A percentile compares a stretch with the other conserved stretches of the same genome.
phyloP scores from a whole-genome alignment of 2,329 filamentous ascomycete species.

The Huntiella savannae region DNA sequence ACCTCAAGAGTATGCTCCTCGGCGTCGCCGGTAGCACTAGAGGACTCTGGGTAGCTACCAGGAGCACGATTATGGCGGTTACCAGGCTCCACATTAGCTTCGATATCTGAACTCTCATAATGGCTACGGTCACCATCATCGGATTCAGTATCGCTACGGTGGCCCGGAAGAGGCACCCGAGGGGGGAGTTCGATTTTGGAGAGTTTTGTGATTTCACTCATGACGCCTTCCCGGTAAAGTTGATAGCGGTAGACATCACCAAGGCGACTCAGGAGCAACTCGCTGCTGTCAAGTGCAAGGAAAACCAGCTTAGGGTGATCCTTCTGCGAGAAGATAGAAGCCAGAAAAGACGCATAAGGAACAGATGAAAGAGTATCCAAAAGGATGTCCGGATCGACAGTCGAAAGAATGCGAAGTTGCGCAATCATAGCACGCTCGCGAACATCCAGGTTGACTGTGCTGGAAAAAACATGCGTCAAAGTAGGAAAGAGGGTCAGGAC shows the following conservation, averaged over 20 bases:
- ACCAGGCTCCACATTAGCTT: not conserved
- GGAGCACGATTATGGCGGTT: not conserved
- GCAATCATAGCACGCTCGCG: slow-evolving; percentile 87
- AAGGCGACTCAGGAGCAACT: slow-evolving; percentile 67
- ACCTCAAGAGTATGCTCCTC: not conserved
- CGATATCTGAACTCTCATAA: slow-evolving; percentile 2
- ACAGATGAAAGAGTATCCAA: slow-evolving; percentile 72
- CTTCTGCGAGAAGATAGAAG: slow-evolving; percentile 85
- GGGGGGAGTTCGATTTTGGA: slow-evolving; percentile 23
- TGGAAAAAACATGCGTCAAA: slow-evolving; percentile 89
- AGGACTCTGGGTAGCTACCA: not conserved
- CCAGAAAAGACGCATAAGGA: slow-evolving; percentile 87
- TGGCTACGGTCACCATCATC: not conserved
- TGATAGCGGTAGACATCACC: slow-evolving; percentile 86
- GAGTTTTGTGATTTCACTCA: slow-evolving; percentile 72
- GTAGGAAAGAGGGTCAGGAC: slow-evolving; percentile 86
- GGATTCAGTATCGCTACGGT: no score
- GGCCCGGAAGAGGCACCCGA: no score
- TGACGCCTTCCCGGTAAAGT: slow-evolving; percentile 91
- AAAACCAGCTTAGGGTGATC: slow-evolving; percentile 79
- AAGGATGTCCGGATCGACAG: slow-evolving; percentile 69
- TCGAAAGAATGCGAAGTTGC: slow-evolving; percentile 96
- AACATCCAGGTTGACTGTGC: slow-evolving; percentile 86
- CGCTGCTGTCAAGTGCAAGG: slow-evolving; percentile 71
- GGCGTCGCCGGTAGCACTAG: not conserved